Evolutionary conservation across 169 alveolate genomes (phyloP).

Genomic region (Plasmodium adleri): DNA sequence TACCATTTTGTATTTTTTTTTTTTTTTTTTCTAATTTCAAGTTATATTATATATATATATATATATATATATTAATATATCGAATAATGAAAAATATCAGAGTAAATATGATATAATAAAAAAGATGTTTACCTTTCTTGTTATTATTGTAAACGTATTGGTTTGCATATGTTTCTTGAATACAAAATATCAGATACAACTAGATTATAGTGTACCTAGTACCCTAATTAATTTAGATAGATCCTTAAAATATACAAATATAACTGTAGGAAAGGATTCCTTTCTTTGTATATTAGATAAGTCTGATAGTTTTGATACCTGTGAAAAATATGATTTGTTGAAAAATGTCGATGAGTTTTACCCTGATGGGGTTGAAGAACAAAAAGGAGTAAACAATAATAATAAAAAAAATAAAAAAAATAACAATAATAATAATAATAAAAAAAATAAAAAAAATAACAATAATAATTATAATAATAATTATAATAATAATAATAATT

Average conservation of each 20-base stretch:
- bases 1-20: background rate
- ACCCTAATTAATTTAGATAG: constrained; percentile 28
- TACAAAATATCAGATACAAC: constrained; percentile 69
- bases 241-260: constrained; percentile 48
- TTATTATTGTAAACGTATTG: constrained; percentile 25
- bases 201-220: constrained; percentile 68
- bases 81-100: background rate
- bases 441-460: background rate
- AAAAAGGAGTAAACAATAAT: constrained; percentile 22
- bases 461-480: background rate
- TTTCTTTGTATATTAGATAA: constrained; percentile 44
- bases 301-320: background rate
- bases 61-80: background rate
- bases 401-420: constrained; percentile 15
- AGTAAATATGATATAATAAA: constrained; percentile 12
- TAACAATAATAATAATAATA: background rate
- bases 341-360: constrained; percentile 7
- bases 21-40: too few relatives aligned
- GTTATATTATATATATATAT: background rate
- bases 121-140: constrained; percentile 36
- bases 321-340: background rate
- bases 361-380: constrained; percentile 20
- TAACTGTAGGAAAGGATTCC: constrained; percentile 72
- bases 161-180: constrained; percentile 57
- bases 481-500: too few relatives aligned